A percentile compares a stretch with the other conserved stretches of the same genome.
Evolutionary conservation across 345 rosid species (phyloP).

Genomic region (Erodium maritimum): DNA sequence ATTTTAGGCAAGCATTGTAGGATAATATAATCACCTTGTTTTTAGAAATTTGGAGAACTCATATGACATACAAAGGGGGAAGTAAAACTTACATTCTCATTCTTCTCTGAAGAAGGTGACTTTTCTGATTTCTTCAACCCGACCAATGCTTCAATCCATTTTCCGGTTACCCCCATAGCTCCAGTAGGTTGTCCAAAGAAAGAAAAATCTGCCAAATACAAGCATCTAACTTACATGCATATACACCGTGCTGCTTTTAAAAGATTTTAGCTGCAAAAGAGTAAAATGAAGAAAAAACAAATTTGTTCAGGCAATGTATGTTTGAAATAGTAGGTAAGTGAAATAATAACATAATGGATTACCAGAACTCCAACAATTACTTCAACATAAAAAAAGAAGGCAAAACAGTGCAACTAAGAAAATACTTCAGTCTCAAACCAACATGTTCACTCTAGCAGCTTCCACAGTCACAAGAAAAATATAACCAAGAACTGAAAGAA

Average conservation of each 20-base stretch:
- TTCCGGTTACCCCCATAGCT: conserved; percentile 85
- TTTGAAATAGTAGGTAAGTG: too few relatives aligned
- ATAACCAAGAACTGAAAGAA: too few relatives aligned
- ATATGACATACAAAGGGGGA: background rate
- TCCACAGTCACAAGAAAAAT: too few relatives aligned
- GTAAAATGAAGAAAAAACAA: background rate
- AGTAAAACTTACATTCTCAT: conserved; percentile 42
- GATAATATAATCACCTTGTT: background rate
- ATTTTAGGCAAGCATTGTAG: too few relatives aligned
- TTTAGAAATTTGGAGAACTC: background rate
- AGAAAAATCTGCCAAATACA: conserved; percentile 19
- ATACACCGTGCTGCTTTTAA: background rate
- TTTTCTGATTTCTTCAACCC: conserved; percentile 72
- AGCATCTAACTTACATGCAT: conserved; percentile 8
- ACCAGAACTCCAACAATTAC: too few relatives aligned
- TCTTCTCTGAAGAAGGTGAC: conserved; percentile 53
- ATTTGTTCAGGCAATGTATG: too few relatives aligned
- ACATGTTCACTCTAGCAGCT: too few relatives aligned
- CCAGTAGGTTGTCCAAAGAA: conserved; percentile 10
- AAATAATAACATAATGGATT: too few relatives aligned
- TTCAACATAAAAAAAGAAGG: too few relatives aligned
- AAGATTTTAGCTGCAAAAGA: background rate
- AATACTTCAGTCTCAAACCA: too few relatives aligned
- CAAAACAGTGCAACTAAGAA: too few relatives aligned
- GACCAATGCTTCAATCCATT: conserved; percentile 88